Conservation (phyloP, 106 monocot genomes). For the Dactylorhiza incarnata region DNA sequence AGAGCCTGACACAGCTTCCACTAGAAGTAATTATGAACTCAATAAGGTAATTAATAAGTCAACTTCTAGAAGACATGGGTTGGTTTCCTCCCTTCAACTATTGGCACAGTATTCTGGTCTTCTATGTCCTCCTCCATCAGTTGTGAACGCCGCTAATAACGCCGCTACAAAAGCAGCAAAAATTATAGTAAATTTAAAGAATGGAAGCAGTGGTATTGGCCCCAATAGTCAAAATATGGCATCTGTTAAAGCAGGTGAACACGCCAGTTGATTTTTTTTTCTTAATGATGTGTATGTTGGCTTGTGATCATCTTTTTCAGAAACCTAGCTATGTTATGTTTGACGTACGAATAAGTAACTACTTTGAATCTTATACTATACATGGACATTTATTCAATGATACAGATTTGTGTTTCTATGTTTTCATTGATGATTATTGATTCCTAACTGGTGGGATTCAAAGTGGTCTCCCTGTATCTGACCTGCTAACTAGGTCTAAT, state of each 20-base stretch:
- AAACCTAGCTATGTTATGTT: not conserved
- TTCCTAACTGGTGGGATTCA: not conserved
- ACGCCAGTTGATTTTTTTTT: not conserved
- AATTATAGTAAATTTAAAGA: constrained; percentile 51
- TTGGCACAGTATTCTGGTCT: constrained; percentile 66
- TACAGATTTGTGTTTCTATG: not conserved
- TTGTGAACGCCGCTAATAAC: constrained; percentile 58
- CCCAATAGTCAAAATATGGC: constrained; percentile 20
- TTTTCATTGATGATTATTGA: not conserved
- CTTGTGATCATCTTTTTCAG: not conserved
- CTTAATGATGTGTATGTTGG: not conserved
- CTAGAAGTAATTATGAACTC: constrained; percentile 3
- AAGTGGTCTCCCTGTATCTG: not conserved
- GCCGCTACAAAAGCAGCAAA: constrained; percentile 85
- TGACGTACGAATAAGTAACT: not conserved
- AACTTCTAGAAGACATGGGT: constrained; percentile 59
- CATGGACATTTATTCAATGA: not conserved
- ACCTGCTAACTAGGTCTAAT: not conserved
- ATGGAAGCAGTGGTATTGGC: constrained; percentile 27
- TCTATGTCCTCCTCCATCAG: constrained; percentile 61
- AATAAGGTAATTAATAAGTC: constrained; percentile 20
- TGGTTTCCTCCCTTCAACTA: constrained; percentile 69
- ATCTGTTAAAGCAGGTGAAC: constrained; percentile 62
- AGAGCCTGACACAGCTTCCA: constrained; percentile 25
- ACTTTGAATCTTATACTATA: not conserved